Base-by-base conservation (phyloP, 2,329 filamentous ascomycete genomes). In the Aquanectria penicillioides region DNA sequence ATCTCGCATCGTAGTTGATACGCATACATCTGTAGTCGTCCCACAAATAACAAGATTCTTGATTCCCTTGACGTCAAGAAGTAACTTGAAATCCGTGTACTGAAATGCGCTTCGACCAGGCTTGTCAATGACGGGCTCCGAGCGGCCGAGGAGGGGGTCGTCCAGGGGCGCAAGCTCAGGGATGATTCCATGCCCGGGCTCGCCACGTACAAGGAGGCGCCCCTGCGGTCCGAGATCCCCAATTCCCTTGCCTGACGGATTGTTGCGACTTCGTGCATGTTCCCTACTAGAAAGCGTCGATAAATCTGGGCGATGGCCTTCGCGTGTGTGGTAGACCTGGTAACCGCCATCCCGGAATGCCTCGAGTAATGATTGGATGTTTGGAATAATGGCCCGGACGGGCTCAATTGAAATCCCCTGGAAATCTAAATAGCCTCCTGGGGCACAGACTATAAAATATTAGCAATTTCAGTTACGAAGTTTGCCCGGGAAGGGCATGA, bases 71-170 rank as follows among this genome's bases (percentile, higher is more conserved):
- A 31, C 41, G 22, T 51, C 48, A 9, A 51, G 36, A 12, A 51
- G 48, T 17, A 51, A n/a, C 17, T 51, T 51, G 2, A 51, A 40
- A 17, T 51, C 48, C 12, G 48, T 51, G 12, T 51, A 25, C 3
- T 26, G 36, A 41, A 51, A 51, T n/a, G 48, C 48, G 17, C 48
- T 37, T 25, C 48, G 40, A 4, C 48, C 48, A 18, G 48, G 48
- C 36, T 51, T 51, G 36, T 51, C 48, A 11, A 51, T 51, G 11
- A 51, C 33, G 5, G 48, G 48, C 6, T 51, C 48, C 5, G 48
- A 51, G n/a, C n/a, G n/a, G n/a, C n/a, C n/a, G n/a, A n/a, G n/a
- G n/a, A n/a, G n/a, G n/a, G n/a, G n/a, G n/a, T n/a, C n/a, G 8
- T 34, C 13, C 9, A 51, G 22, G 9, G 48, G 48, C 2, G 34